These are phyloP conservation scores for Tolypocladium capitatum DNA, from an alignment of 2,329 filamentous ascomycete species.

Conservation along the genomic window DNA sequence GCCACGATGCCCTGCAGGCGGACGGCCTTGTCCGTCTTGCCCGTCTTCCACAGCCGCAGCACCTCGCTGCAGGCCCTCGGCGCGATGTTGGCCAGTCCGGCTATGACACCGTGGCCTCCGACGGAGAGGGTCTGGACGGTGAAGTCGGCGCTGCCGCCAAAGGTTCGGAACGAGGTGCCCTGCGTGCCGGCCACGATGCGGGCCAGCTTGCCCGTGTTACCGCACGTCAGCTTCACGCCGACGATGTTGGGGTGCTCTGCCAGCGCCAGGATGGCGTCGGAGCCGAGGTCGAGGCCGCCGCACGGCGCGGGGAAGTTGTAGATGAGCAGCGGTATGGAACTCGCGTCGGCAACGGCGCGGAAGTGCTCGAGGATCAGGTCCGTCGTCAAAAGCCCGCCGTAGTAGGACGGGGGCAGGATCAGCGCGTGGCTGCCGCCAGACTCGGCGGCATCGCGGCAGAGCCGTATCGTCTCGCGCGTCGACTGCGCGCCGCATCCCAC, in stretches of 20 bases:
- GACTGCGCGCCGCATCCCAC: slow-evolving; percentile 59
- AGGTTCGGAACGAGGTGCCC: slow-evolving; percentile 43
- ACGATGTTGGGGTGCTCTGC: slow-evolving; percentile 43
- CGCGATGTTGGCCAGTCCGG: slow-evolving; percentile 57
- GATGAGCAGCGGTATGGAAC: slow-evolving; percentile 45
- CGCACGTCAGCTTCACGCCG: slow-evolving; percentile 50
- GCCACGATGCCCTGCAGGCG: slow-evolving; percentile 52
- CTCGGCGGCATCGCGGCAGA: slow-evolving; percentile 49
- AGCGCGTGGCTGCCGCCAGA: slow-evolving; percentile 56
- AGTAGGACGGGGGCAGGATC: slow-evolving; percentile 57
- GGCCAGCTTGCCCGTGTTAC: slow-evolving; percentile 48
- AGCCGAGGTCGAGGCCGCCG: slow-evolving; percentile 42
- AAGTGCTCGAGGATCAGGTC: slow-evolving; percentile 50
- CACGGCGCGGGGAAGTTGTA: slow-evolving; percentile 51
- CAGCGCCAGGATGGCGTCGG: slow-evolving; percentile 40
- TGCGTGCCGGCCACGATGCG: slow-evolving; percentile 31
- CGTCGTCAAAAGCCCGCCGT: slow-evolving; percentile 44
- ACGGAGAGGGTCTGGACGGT: slow-evolving; percentile 56
- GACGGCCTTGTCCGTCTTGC: slow-evolving; percentile 43
- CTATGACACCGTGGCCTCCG: slow-evolving; percentile 59
- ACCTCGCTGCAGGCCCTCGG: slow-evolving; percentile 52
- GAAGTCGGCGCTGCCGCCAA: slow-evolving; percentile 63
- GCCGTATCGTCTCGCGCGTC: slow-evolving; percentile 50
- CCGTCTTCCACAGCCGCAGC: slow-evolving; percentile 44
- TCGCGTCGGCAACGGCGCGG: slow-evolving; percentile 41